Evolutionary conservation across 2,329 filamentous ascomycete genomes (phyloP).

Genomic region (Colletotrichum spinosum): DNA sequence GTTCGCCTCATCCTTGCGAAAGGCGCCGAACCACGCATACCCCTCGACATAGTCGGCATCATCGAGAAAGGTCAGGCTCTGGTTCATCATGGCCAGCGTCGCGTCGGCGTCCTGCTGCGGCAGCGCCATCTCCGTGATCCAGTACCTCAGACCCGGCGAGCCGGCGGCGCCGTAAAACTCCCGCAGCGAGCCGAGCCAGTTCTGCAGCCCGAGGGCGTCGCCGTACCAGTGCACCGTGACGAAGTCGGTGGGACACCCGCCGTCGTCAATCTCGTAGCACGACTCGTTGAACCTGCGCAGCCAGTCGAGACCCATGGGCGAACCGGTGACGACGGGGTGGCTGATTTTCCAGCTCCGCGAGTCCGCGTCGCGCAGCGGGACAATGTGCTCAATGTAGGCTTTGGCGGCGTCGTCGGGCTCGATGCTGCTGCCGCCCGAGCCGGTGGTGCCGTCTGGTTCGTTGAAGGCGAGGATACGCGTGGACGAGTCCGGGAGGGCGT

Average conservation of each 20-base stretch:
- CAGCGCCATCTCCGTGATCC: conserved; percentile 56
- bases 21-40: conserved; percentile 57
- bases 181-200: conserved; percentile 49
- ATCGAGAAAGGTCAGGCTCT: conserved; percentile 51
- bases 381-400: conserved; percentile 51
- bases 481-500: conserved; percentile 46
- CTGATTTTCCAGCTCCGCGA: conserved; percentile 51
- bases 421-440: conserved; percentile 53
- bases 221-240: conserved; percentile 57
- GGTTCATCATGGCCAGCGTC: conserved; percentile 54
- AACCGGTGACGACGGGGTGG: conserved; percentile 55
- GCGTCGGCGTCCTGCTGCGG: conserved; percentile 47
- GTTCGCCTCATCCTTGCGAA: conserved; percentile 51
- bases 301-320: conserved; percentile 52
- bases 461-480: conserved; percentile 55
- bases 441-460: conserved; percentile 54
- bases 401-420: conserved; percentile 51
- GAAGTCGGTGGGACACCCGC: conserved; percentile 54
- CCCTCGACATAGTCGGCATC: conserved; percentile 46
- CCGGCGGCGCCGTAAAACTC: conserved; percentile 49
- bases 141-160: conserved; percentile 43
- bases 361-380: conserved; percentile 42
- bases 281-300: conserved; percentile 53
- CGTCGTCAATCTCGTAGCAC: conserved; percentile 51
- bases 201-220: conserved; percentile 47